These are phyloP conservation scores for Fusarium musae DNA, from an alignment of 2,329 filamentous ascomycete species.

Conservation along the genomic window DNA sequence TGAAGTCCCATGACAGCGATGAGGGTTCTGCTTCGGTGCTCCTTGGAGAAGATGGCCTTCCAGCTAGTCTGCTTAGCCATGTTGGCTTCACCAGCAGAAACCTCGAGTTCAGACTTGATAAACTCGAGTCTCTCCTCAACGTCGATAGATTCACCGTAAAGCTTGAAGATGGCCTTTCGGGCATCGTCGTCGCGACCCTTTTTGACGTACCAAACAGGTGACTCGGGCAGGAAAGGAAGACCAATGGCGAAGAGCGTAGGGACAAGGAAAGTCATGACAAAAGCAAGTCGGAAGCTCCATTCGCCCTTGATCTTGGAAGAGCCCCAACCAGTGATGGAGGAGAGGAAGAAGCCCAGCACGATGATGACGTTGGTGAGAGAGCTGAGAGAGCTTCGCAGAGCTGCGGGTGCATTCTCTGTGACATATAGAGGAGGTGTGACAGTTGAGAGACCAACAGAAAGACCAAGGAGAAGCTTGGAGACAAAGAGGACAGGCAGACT, in stretches of 20 bases:
- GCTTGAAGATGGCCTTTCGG: constrained; percentile 41
- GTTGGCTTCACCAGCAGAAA: constrained; percentile 36
- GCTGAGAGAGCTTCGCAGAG: constrained; percentile 42
- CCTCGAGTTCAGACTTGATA: constrained; percentile 44
- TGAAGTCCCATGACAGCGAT: constrained; percentile 44
- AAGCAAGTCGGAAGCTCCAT: constrained; percentile 44
- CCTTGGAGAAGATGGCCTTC: constrained; percentile 46
- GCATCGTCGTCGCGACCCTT: constrained; percentile 44
- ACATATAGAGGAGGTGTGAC: constrained; percentile 45
- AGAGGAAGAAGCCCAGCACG: constrained; percentile 45
- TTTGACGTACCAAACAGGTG: constrained; percentile 46
- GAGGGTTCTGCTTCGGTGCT: constrained; percentile 41
- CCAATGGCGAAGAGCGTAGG: constrained; percentile 40
- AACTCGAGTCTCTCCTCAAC: constrained; percentile 39
- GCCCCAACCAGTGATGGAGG: constrained; percentile 44
- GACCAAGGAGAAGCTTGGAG: constrained; percentile 43
- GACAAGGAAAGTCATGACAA: constrained; percentile 46
- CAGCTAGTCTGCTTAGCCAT: constrained; percentile 45
- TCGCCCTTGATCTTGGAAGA: constrained; percentile 42
- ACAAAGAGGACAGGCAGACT: constrained; percentile 44
- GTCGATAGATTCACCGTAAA: constrained; percentile 38
- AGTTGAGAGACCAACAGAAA: constrained; percentile 43
- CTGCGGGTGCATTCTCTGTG: constrained; percentile 45
- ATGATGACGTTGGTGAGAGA: constrained; percentile 47
- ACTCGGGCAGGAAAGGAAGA: constrained; percentile 44